Percentiles rank a stretch among this genome's conserved stretches.
Conservation (phyloP, 176 grass and related monocot species). For the Tuctoria greenei region DNA sequence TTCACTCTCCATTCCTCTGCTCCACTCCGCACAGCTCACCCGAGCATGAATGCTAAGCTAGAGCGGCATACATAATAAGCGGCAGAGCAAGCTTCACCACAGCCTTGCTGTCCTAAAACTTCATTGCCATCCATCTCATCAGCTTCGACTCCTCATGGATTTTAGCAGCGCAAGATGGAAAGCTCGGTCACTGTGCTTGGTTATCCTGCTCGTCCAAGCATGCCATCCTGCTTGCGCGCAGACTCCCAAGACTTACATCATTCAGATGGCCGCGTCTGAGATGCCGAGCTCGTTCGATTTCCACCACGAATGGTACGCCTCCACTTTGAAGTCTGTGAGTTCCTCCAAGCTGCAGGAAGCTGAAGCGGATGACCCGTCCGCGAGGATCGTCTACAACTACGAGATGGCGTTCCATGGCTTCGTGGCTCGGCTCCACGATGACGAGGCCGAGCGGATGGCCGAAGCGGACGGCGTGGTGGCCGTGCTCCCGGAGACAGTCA, state of each 20-base stretch:
- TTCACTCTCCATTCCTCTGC: too few species aligned
- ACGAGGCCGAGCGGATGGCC: constrained; percentile 64
- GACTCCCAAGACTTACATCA: constrained; percentile 61
- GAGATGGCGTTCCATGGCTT: constrained; percentile 83
- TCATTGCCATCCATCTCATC: too few species aligned
- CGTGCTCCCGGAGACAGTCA: constrained; percentile 77
- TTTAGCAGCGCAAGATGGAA: too few species aligned
- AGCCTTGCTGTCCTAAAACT: too few species aligned
- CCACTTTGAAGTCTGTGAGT: constrained; percentile 52
- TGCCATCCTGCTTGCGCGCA: too few species aligned
- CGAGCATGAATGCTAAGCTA: too few species aligned
- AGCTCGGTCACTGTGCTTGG: too few species aligned
- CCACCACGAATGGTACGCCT: constrained; percentile 81
- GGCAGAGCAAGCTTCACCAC: too few species aligned
- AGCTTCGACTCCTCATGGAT: too few species aligned
- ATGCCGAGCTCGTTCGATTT: constrained; percentile 67
- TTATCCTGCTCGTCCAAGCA: too few species aligned
- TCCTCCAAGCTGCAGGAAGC: constrained; percentile 25
- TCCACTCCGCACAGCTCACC: too few species aligned
- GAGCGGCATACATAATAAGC: too few species aligned
- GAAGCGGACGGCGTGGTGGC: constrained; percentile 65
- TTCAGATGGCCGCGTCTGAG: constrained; percentile 78
- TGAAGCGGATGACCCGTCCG: constrained; percentile 24
- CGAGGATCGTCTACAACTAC: constrained; percentile 89
- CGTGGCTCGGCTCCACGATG: constrained; percentile 64